Evolutionary conservation across 73 alveolate genomes (phyloP).

Genomic region (Effrenium voratum): DNA sequence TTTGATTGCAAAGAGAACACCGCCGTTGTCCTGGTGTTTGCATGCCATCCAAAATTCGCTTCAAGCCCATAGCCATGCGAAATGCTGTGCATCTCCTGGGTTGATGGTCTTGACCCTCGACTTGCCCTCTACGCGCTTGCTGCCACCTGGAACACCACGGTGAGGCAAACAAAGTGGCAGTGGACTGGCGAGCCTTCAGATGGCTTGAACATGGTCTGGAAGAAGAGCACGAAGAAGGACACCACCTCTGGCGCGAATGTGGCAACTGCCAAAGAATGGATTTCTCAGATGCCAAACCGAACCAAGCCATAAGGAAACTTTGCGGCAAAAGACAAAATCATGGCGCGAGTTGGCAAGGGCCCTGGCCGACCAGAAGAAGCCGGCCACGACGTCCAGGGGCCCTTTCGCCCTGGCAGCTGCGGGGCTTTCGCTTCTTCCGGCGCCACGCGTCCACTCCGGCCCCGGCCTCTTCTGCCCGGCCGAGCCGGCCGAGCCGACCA

Average conservation of each 20-base stretch:
- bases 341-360: not conserved
- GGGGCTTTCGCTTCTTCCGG: not conserved
- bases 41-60: too few relatives aligned
- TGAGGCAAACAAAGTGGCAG: not conserved
- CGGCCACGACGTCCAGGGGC: constrained; percentile 75
- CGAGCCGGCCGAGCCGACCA: constrained; percentile 29
- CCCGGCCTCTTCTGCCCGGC: constrained; percentile 46
- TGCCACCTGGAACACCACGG: constrained; percentile 26
- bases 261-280: not conserved
- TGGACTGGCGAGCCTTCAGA: constrained; percentile 20
- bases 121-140: constrained; percentile 73
- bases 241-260: constrained; percentile 30
- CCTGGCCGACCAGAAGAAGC: constrained; percentile 68
- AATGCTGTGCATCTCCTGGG: constrained; percentile 41
- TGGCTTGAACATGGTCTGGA: constrained; percentile 93
- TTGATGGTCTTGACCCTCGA: constrained; percentile 50
- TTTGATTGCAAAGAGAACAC: not conserved
- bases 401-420: constrained; percentile 41
- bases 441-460: not conserved
- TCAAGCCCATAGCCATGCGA: not conserved
- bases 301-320: not conserved
- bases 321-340: not conserved
- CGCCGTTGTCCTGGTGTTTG: not conserved
- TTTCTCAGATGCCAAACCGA: not conserved
- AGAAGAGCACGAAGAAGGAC: constrained; percentile 90